phyloP scores from a whole-genome alignment of 768 basidiomycete genomes.

The Strobilomyces echinocephalus region DNA sequence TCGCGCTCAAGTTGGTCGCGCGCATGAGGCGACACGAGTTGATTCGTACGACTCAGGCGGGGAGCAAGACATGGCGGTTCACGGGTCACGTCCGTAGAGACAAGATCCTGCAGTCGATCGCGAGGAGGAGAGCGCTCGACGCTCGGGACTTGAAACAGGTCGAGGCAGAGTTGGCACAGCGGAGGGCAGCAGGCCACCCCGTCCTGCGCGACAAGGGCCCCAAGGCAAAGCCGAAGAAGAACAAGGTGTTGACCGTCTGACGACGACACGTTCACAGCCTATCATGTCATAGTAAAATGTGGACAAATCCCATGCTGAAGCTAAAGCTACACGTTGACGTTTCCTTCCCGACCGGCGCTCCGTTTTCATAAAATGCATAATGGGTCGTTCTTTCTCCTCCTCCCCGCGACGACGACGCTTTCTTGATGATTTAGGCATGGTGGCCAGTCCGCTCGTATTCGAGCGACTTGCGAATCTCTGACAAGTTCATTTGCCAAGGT shows the following conservation, averaged over 20 bases:
- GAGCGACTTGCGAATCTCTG: constrained; percentile 31
- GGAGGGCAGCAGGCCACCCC: constrained; percentile 21
- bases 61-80: constrained; percentile 36
- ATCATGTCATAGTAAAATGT: not conserved
- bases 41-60: constrained; percentile 34
- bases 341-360: not conserved
- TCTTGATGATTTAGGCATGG: constrained; percentile 8
- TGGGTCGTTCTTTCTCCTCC: not conserved
- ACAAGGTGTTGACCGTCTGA: constrained; percentile 3
- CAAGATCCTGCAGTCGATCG: constrained; percentile 49
- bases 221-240: constrained; percentile 5
- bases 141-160: constrained; percentile 38
- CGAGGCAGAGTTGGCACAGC: constrained; percentile 29
- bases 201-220: constrained; percentile 20
- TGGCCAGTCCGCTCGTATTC: constrained; percentile 20
- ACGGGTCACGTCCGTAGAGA: constrained; percentile 40
- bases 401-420: not conserved
- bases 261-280: not conserved
- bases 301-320: constrained; percentile 13
- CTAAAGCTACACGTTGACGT: constrained; percentile 21
- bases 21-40: constrained; percentile 31
- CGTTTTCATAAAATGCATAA: not conserved
- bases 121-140: constrained; percentile 41
- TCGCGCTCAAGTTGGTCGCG: constrained; percentile 39
- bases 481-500: constrained; percentile 26